phyloP scores from a whole-genome alignment of 495 filamentous ascomycete genomes.

The Sphaerosporella brunnea region DNA sequence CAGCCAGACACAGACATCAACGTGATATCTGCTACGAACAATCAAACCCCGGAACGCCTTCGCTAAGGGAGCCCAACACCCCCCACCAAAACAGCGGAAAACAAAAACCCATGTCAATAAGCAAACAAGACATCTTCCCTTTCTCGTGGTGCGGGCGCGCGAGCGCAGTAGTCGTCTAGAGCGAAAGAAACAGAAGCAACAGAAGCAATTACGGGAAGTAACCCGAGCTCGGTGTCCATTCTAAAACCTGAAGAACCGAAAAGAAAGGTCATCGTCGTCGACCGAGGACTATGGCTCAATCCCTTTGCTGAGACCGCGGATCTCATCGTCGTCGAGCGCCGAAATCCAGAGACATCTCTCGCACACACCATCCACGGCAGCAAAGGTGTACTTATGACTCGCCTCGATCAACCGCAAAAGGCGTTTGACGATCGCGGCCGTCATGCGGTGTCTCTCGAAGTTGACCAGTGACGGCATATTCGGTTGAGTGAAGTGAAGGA shows the following conservation, averaged over 20 bases:
- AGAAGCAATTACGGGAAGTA: too few relatives aligned
- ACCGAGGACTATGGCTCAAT: conserved; percentile 30
- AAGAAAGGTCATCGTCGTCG: not conserved
- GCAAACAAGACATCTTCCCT: too few relatives aligned
- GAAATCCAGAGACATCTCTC: conserved; percentile 93
- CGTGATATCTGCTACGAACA: too few relatives aligned
- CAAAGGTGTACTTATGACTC: conserved; percentile 73
- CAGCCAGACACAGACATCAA: too few relatives aligned
- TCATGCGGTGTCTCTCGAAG: conserved; percentile 81
- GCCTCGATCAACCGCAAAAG: conserved; percentile 76
- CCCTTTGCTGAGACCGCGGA: conserved; percentile 40
- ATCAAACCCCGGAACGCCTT: not conserved
- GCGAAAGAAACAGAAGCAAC: too few relatives aligned
- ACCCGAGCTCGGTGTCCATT: too few relatives aligned
- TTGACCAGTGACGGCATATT: conserved; percentile 67
- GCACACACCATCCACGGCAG: conserved; percentile 68
- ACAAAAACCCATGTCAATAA: too few relatives aligned
- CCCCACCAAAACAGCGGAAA: too few relatives aligned
- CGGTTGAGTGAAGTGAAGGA: conserved; percentile 20
- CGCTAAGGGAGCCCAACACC: conserved; percentile 2
- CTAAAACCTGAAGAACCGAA: conserved; percentile 1
- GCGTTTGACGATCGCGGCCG: conserved; percentile 84
- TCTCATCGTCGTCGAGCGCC: conserved; percentile 69
- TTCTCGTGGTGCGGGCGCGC: too few relatives aligned
- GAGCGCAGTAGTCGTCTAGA: too few relatives aligned